These are phyloP conservation scores for Fusarium nodosum DNA, from an alignment of 2,329 filamentous ascomycete genomes.

Conservation along the genomic window DNA sequence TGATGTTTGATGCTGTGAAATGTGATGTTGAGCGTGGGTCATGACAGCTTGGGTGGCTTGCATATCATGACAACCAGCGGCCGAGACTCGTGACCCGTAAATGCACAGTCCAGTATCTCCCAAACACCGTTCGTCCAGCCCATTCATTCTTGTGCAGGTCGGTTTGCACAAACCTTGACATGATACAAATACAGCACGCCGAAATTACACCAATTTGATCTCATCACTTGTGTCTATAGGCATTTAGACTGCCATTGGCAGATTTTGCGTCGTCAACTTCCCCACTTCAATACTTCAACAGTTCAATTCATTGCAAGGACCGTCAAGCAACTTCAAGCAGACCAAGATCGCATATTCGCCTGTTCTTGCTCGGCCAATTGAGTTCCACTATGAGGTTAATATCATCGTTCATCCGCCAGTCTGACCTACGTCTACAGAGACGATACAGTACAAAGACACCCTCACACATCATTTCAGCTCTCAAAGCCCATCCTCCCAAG, in stretches of 20 bases:
- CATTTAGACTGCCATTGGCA: not conserved
- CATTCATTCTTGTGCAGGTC: not conserved
- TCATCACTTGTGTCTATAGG: not conserved
- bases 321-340: not conserved
- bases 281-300: not conserved
- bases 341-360: not conserved
- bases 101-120: not conserved
- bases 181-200: not conserved
- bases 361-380: not conserved
- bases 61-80: conserved; percentile 1
- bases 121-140: no score
- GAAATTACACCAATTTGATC: not conserved
- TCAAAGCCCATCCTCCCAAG: conserved; percentile 52
- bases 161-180: not conserved
- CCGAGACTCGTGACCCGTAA: not conserved
- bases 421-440: conserved; percentile 6
- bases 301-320: not conserved
- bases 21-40: not conserved
- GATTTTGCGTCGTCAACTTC: conserved; percentile 1
- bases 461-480: conserved; percentile 30
- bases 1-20: not conserved
- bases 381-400: conserved; percentile 5
- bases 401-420: conserved; percentile 21
- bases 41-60: not conserved
- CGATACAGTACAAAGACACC: conserved; percentile 22